phyloP scores from a whole-genome alignment of 2,329 filamentous ascomycete genomes.

The Xylariales sp. region DNA sequence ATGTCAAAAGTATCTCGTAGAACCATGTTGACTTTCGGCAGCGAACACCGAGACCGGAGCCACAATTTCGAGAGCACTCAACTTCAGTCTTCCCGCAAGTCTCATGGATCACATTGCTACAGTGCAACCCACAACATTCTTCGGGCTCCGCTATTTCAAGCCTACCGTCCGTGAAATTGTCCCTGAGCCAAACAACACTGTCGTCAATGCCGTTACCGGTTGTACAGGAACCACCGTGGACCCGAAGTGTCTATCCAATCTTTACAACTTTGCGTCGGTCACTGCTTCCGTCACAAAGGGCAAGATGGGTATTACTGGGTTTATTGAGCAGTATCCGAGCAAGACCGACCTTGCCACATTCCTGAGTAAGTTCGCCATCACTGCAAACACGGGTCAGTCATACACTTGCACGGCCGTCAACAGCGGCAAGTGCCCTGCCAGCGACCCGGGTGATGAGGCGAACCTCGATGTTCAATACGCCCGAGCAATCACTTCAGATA shows the following conservation, averaged over 20 bases:
- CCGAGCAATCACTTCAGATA: slow-evolving; percentile 25
- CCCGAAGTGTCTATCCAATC: not conserved
- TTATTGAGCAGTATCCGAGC: slow-evolving; percentile 5
- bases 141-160: slow-evolving; percentile 1
- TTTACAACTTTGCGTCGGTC: slow-evolving; percentile 5
- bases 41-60: slow-evolving; percentile 5
- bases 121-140: slow-evolving; percentile 7
- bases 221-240: not conserved
- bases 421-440: slow-evolving; percentile 7
- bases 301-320: slow-evolving; percentile 7
- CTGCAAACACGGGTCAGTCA: slow-evolving; percentile 2
- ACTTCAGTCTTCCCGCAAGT: slow-evolving; percentile 1
- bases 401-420: slow-evolving; percentile 7
- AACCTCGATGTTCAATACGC: slow-evolving; percentile 57
- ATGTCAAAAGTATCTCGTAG: no score
- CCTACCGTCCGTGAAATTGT: not conserved
- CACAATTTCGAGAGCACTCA: slow-evolving; percentile 1
- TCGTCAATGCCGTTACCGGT: not conserved
- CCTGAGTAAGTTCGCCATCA: slow-evolving; percentile 2
- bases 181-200: slow-evolving; percentile 1
- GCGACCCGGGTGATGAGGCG: slow-evolving; percentile 38
- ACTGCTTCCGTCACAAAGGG: slow-evolving; percentile 1
- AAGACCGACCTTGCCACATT: slow-evolving; percentile 3
- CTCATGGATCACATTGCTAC: slow-evolving; percentile 5
- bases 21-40: no score